phyloP scores from a whole-genome alignment of 345 rosid genomes.

The Lepidium sativum region DNA sequence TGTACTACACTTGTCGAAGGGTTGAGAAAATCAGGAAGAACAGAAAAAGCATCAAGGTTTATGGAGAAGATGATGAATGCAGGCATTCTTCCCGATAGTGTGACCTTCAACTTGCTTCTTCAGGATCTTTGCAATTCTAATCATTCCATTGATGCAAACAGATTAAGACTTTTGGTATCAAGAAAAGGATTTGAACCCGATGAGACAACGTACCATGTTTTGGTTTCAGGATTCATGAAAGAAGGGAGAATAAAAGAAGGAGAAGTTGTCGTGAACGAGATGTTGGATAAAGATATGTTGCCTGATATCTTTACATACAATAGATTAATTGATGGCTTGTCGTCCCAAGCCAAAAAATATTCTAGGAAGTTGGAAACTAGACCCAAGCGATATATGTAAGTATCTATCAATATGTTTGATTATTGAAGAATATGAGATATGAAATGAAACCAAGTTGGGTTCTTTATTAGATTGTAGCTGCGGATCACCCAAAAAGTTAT shows the following conservation, averaged over 20 bases:
- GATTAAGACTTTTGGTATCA: constrained; percentile 53
- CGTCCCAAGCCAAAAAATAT: constrained; percentile 11
- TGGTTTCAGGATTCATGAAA: constrained; percentile 50
- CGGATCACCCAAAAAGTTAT: no score
- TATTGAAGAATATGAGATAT: not conserved
- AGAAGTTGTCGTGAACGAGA: constrained; percentile 55
- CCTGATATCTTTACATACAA: constrained; percentile 70
- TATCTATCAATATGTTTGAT: not conserved
- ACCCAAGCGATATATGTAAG: not conserved
- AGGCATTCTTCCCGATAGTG: constrained; percentile 50
- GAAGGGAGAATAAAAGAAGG: constrained; percentile 62
- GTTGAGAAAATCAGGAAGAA: constrained; percentile 51
- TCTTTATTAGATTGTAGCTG: no score
- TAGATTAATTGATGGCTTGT: constrained; percentile 50
- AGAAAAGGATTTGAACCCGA: constrained; percentile 57
- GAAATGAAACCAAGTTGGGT: not conserved
- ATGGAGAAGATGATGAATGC: constrained; percentile 61
- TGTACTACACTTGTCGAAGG: constrained; percentile 77
- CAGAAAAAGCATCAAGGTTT: constrained; percentile 39
- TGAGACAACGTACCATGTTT: constrained; percentile 42
- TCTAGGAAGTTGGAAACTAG: not conserved
- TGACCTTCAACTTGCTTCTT: constrained; percentile 72
- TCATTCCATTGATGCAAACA: constrained; percentile 49
- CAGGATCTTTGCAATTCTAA: constrained; percentile 57
- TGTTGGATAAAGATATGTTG: constrained; percentile 73